phyloP scores from a whole-genome alignment of 306 rosid genomes.

The Leucaena leucocephala region DNA sequence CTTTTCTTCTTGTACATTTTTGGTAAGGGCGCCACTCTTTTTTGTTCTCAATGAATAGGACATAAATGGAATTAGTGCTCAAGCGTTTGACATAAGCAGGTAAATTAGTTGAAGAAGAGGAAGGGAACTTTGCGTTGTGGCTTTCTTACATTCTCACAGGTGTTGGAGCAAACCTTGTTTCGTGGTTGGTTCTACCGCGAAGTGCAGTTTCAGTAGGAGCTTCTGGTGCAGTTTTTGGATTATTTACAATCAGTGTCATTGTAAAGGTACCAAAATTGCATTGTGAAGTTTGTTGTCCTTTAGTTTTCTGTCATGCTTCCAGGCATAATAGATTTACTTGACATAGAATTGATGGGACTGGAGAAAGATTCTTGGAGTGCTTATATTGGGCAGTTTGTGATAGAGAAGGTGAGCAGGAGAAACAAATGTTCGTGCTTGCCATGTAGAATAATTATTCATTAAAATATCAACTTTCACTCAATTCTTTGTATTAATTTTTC shows the following conservation, averaged over 20 bases:
- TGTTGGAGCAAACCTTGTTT: slow-evolving; percentile 93
- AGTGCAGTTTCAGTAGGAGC: slow-evolving; percentile 93
- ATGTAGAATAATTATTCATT: slow-evolving; percentile 12
- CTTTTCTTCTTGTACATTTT: slow-evolving; percentile 94
- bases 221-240: slow-evolving; percentile 96
- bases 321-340: slow-evolving; percentile 12
- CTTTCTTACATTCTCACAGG: slow-evolving; percentile 86
- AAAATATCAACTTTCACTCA: slow-evolving; percentile 5
- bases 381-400: slow-evolving; percentile 88
- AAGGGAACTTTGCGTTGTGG: slow-evolving; percentile 93
- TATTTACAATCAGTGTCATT: slow-evolving; percentile 87
- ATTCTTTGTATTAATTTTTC: not conserved
- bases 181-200: slow-evolving; percentile 90
- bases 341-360: slow-evolving; percentile 96
- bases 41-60: slow-evolving; percentile 22
- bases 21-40: slow-evolving; percentile 62
- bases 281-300: slow-evolving; percentile 14
- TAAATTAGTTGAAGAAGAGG: slow-evolving; percentile 99
- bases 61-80: slow-evolving; percentile 22
- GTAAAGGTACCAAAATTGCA: slow-evolving; percentile 65
- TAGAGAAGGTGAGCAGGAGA: slow-evolving; percentile 70
- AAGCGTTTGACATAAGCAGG: slow-evolving; percentile 49
- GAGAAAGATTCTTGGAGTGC: slow-evolving; percentile 99
- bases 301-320: slow-evolving; percentile 18
- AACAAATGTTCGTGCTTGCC: slow-evolving; percentile 17